Evolutionary conservation across 208 protist genomes (phyloP).

Genomic region (Angomonas ambiguus): DNA sequence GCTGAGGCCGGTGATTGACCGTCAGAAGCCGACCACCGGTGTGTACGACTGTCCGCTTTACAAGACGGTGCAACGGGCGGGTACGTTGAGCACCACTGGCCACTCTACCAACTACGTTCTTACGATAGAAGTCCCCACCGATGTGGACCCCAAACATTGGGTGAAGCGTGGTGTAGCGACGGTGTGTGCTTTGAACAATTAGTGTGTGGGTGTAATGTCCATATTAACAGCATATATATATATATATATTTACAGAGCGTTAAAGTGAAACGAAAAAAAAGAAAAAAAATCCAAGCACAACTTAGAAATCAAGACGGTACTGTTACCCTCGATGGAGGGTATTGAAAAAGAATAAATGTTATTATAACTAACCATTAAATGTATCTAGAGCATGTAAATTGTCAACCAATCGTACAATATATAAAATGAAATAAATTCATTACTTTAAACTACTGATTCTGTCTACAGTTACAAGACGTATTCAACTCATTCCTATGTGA

Average conservation of each 20-base stretch:
- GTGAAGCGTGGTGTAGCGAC: constrained; percentile 92
- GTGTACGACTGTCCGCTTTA: constrained; percentile 90
- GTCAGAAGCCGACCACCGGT: constrained; percentile 46
- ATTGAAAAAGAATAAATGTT: no score
- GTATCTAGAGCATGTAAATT: neutral
- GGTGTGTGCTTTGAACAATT: constrained; percentile 76
- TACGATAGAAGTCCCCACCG: constrained; percentile 91
- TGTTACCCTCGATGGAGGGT: no score
- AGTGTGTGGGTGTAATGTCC: constrained; percentile 1
- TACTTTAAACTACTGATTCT: neutral
- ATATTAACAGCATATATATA: neutral
- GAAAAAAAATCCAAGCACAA: no score
- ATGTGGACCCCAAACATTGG: constrained; percentile 90
- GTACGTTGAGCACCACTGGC: constrained; percentile 95
- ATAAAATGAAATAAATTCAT: neutral
- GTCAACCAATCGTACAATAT: neutral
- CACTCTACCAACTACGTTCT: constrained; percentile 98
- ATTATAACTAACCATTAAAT: no score
- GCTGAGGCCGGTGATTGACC: constrained; percentile 85
- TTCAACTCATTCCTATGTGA: neutral
- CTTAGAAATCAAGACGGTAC: no score
- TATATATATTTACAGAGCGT: no score
- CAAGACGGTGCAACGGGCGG: constrained; percentile 95
- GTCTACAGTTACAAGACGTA: neutral
- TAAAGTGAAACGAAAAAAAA: no score